These are phyloP conservation scores for Acanthamoeba castellanii DNA, from an alignment of 208 protist genomes.

Conservation along the genomic window DNA sequence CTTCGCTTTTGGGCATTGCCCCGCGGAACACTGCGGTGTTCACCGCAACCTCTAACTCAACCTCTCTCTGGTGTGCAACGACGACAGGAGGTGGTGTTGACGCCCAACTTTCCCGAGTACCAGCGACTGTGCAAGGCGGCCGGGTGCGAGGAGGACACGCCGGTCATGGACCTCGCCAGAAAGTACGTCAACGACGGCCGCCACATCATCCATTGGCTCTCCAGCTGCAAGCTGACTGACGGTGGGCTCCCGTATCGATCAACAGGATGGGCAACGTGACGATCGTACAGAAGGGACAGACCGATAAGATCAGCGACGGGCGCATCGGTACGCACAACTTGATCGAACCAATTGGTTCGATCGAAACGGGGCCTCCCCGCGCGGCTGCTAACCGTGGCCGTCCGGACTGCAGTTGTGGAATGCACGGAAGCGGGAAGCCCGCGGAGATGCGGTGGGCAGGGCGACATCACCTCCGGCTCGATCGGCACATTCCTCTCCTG, in stretches of 20 bases:
- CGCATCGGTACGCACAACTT: not conserved
- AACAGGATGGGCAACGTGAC: conserved; percentile 81
- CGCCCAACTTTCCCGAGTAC: conserved; percentile 88
- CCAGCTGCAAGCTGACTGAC: not conserved
- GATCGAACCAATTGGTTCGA: too few relatives aligned
- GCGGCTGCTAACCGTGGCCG: not conserved
- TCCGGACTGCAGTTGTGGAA: not conserved
- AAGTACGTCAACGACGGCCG: not conserved
- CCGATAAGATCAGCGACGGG: conserved; percentile 87
- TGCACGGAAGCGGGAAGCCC: conserved; percentile 65
- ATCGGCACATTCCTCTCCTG: conserved; percentile 33
- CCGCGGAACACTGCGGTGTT: too few relatives aligned
- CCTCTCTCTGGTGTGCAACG: conserved; percentile 25
- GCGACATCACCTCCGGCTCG: conserved; percentile 7
- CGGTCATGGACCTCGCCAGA: conserved; percentile 21
- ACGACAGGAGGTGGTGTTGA: conserved; percentile 83
- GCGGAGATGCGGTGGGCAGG: conserved; percentile 88
- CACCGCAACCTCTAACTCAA: not conserved
- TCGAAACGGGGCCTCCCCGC: too few relatives aligned
- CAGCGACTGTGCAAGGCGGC: conserved; percentile 74
- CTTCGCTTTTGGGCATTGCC: not conserved
- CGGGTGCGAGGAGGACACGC: not conserved
- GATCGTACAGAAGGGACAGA: conserved; percentile 88
- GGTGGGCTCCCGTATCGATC: not conserved
- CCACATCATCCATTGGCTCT: not conserved